Conservation (phyloP, 192 early-diverging fungal species). For the Backusella parvicylindrica region DNA sequence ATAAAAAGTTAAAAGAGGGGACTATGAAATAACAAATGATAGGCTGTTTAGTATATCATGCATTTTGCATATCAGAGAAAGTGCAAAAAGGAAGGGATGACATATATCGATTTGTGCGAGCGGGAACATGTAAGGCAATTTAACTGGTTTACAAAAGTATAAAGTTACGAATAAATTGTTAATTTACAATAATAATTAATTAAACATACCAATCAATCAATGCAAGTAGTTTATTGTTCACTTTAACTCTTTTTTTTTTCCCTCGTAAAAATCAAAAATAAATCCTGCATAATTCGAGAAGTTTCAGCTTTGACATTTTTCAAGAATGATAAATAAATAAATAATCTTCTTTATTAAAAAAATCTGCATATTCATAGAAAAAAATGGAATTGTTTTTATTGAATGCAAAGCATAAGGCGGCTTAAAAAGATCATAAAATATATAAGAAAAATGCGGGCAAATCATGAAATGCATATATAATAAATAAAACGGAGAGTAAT, state of each 20-base stretch:
- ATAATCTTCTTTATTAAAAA: constrained; percentile 5
- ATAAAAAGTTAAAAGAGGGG: not conserved
- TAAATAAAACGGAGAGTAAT: not conserved
- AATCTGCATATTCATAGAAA: constrained; percentile 5
- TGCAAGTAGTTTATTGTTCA: not conserved
- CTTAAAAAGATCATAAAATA: constrained; percentile 2
- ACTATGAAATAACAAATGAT: not conserved
- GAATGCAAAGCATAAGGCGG: constrained; percentile 4
- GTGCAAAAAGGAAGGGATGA: not conserved
- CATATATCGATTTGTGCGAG: not conserved
- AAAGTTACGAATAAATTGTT: constrained; percentile 1
- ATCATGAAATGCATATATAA: constrained; percentile 6
- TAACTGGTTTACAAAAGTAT: not conserved
- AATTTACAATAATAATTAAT: not conserved
- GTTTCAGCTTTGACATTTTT: constrained; percentile 5
- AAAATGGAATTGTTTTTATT: constrained; percentile 1
- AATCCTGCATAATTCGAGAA: constrained; percentile 2
- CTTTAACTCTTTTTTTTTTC: not conserved
- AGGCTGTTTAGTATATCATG: not conserved
- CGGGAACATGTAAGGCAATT: not conserved
- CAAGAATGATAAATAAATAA: constrained; percentile 6
- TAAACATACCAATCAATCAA: not conserved
- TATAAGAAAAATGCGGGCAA: not conserved
- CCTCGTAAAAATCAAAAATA: not conserved
- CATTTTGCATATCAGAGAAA: not conserved